A percentile compares a stretch with the other conserved stretches of the same genome.
Evolutionary conservation across 2,329 filamentous ascomycete species (phyloP).

Genomic region (Paradendryphiella salina): DNA sequence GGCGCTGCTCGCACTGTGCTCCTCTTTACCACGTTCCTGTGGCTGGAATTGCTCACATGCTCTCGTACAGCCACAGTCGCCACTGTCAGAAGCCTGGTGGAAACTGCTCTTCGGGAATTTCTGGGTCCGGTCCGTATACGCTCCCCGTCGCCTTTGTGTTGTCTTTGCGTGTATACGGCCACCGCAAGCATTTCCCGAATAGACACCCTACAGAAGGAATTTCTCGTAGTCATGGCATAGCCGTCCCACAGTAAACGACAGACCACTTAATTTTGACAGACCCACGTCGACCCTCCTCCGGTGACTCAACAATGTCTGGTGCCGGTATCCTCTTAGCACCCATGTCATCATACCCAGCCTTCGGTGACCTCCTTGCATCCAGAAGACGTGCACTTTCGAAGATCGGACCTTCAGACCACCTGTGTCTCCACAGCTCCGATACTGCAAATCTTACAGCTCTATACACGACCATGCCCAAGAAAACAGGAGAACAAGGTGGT

Average conservation of each 20-base stretch:
- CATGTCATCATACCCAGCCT: slow-evolving; percentile 1
- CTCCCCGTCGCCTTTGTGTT: slow-evolving; percentile 9
- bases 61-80: slow-evolving; percentile 14
- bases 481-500: neutral
- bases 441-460: neutral
- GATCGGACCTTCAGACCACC: neutral
- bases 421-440: neutral
- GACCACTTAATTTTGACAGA: neutral
- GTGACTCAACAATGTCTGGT: neutral
- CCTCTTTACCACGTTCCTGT: slow-evolving; percentile 12
- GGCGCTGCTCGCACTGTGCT: slow-evolving; percentile 18
- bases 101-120: neutral
- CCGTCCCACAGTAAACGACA: neutral
- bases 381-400: neutral
- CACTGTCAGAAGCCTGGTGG: neutral
- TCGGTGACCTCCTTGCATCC: slow-evolving; percentile 1
- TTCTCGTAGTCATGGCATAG: neutral
- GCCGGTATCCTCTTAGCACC: slow-evolving; percentile 1
- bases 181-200: slow-evolving; percentile 13
- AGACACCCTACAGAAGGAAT: neutral
- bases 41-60: slow-evolving; percentile 14
- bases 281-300: neutral
- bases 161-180: slow-evolving; percentile 3
- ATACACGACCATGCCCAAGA: neutral
- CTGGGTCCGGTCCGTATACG: slow-evolving; percentile 7